Evolutionary conservation across 495 filamentous ascomycete genomes (phyloP).

Genomic region (Aspergillus heteromorphus): DNA sequence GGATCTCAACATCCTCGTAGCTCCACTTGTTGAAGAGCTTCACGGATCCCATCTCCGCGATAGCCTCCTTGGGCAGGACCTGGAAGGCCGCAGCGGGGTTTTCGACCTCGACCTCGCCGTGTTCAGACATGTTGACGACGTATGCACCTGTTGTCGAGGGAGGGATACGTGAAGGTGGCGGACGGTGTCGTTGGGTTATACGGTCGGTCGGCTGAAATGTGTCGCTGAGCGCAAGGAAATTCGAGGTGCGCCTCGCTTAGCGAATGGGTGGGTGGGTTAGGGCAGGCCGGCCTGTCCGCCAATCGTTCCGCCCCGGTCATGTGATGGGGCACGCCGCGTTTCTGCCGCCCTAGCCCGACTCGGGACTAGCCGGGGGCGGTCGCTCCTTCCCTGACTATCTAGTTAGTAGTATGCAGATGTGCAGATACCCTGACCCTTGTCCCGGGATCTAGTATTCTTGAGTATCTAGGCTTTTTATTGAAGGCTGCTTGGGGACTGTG

Average conservation of each 20-base stretch:
- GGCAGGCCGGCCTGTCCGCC: slow-evolving; percentile 25
- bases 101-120: slow-evolving; percentile 90
- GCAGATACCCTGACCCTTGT: too few species aligned
- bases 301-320: slow-evolving; percentile 18
- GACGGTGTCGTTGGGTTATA: slow-evolving; percentile 41
- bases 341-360: neutral
- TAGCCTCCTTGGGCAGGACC: slow-evolving; percentile 93
- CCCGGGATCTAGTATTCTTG: too few species aligned
- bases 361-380: neutral
- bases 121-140: slow-evolving; percentile 81
- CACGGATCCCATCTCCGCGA: slow-evolving; percentile 81
- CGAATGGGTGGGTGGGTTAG: slow-evolving; percentile 33
- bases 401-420: too few species aligned
- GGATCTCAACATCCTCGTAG: slow-evolving; percentile 99
- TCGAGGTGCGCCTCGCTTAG: slow-evolving; percentile 44
- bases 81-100: slow-evolving; percentile 58
- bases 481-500: too few species aligned
- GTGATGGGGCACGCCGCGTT: slow-evolving; percentile 10
- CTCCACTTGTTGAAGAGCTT: slow-evolving; percentile 98
- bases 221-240: slow-evolving; percentile 28
- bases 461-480: too few species aligned
- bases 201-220: slow-evolving; percentile 31
- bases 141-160: slow-evolving; percentile 39
- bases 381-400: too few species aligned
- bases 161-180: slow-evolving; percentile 37